A percentile compares a stretch with the other conserved stretches of the same genome.
phyloP scores from a whole-genome alignment of 768 basidiomycete species.

The Mycena haematopus region DNA sequence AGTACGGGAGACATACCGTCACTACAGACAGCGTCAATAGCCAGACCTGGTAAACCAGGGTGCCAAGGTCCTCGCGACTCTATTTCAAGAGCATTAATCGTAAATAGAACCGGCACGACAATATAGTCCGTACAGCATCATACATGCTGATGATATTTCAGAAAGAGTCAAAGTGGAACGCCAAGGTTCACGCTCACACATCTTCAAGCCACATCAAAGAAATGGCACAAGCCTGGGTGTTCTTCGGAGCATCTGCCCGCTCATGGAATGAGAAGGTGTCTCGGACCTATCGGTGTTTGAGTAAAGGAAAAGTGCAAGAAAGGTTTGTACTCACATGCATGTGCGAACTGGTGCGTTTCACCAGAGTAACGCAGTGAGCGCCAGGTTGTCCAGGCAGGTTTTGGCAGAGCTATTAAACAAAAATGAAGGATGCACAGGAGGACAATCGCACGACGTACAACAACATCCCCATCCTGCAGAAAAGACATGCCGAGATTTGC shows the following conservation, averaged over 20 bases:
- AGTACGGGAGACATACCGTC: conserved; percentile 43
- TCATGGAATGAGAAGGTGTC: conserved; percentile 16
- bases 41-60: conserved; percentile 55
- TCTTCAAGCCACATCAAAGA: conserved; percentile 54
- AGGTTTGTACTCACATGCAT: conserved; percentile 18
- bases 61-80: conserved; percentile 55
- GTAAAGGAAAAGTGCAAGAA: not conserved
- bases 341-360: conserved; percentile 13
- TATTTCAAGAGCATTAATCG: conserved; percentile 30
- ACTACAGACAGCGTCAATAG: conserved; percentile 50
- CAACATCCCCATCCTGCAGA: conserved; percentile 30
- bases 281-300: conserved; percentile 12
- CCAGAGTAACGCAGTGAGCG: conserved; percentile 32
- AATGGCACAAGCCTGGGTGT: conserved; percentile 43
- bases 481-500: conserved; percentile 21
- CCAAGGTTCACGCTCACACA: conserved; percentile 40
- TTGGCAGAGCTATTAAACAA: conserved; percentile 41
- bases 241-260: conserved; percentile 11
- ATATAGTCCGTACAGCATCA: conserved; percentile 34
- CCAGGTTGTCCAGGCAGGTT: conserved; percentile 42
- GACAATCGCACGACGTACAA: conserved; percentile 20
- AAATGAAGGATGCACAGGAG: conserved; percentile 4
- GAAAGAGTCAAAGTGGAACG: not conserved
- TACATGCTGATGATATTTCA: conserved; percentile 37
- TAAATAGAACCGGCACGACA: not conserved